These are phyloP conservation scores for Ceratocystiopsis sp. DNA, from an alignment of 2,329 filamentous ascomycete genomes.

Conservation along the genomic window DNA sequence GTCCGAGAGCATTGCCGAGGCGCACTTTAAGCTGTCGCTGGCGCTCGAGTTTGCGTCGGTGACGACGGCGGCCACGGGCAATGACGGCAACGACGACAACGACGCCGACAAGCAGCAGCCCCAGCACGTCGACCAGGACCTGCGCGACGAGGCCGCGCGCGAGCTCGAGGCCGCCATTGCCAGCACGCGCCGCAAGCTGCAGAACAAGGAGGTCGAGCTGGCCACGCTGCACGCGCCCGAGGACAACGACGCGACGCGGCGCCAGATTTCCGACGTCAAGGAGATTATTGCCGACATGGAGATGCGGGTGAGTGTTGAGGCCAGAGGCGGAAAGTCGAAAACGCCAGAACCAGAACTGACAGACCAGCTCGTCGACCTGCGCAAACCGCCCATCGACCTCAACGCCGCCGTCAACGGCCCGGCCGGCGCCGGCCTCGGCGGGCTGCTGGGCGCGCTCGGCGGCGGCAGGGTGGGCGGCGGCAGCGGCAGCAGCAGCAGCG, in stretches of 20 bases:
- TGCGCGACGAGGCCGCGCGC: conserved; percentile 52
- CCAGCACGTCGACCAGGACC: conserved; percentile 46
- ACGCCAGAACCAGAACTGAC: too few species aligned
- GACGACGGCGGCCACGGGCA: conserved; percentile 27
- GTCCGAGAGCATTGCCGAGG: conserved; percentile 77
- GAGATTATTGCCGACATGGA: conserved; percentile 68
- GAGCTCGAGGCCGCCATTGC: conserved; percentile 60
- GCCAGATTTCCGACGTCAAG: conserved; percentile 54
- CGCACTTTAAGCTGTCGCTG: conserved; percentile 89
- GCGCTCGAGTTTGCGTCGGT: conserved; percentile 87
- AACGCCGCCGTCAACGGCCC: conserved; percentile 35
- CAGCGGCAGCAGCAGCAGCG: conserved; percentile 25
- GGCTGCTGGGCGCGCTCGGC: conserved; percentile 39
- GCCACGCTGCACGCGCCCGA: conserved; percentile 45
- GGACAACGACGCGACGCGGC: conserved; percentile 46
- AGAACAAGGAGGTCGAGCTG: conserved; percentile 51
- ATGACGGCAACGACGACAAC: not conserved
- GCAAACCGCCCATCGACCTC: conserved; percentile 42
- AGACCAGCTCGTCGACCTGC: conserved; percentile 47
- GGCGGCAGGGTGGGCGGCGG: conserved; percentile 34
- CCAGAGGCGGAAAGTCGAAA: not conserved
- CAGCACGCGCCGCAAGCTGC: conserved; percentile 53
- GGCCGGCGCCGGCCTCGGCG: conserved; percentile 31
- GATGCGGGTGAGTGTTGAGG: conserved; percentile 38
- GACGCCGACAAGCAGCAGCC: conserved; percentile 29